Conservation (phyloP, 2,329 filamentous ascomycete genomes). For the Aureobasidium pullulans region DNA sequence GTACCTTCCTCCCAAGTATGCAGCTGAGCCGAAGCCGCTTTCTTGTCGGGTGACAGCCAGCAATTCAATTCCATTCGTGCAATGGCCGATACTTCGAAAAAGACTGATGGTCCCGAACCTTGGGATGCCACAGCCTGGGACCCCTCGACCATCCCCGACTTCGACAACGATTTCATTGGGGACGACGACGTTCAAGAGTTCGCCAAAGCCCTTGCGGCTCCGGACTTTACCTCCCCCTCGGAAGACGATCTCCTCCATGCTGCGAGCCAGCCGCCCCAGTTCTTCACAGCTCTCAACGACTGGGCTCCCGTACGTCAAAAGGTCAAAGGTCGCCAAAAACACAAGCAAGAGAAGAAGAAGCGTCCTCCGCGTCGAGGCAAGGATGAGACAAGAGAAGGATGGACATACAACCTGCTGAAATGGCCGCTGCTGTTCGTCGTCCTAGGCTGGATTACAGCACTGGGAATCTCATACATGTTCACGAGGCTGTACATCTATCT, state of each 20-base stretch:
- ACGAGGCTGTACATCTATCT: constrained; percentile 84
- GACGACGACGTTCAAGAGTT: constrained; percentile 70
- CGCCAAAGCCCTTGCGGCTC: constrained; percentile 71
- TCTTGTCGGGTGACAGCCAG: neutral
- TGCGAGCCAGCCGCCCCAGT: constrained; percentile 40
- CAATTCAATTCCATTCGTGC: neutral
- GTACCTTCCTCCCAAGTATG: neutral
- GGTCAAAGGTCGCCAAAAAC: constrained; percentile 42
- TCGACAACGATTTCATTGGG: constrained; percentile 67
- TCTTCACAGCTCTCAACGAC: constrained; percentile 88
- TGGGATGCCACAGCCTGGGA: constrained; percentile 61
- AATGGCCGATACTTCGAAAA: constrained; percentile 39
- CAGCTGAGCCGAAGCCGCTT: neutral
- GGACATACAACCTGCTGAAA: constrained; percentile 80
- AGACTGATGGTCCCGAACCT: constrained; percentile 50
- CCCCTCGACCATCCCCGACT: constrained; percentile 65
- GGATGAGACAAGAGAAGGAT: constrained; percentile 92
- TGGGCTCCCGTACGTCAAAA: constrained; percentile 84
- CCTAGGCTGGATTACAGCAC: constrained; percentile 67
- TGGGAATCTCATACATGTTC: constrained; percentile 67
- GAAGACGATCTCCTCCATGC: constrained; percentile 46
- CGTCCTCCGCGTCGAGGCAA: constrained; percentile 45
- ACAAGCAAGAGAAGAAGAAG: constrained; percentile 28
- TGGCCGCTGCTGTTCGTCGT: constrained; percentile 84
- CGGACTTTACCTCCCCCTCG: constrained; percentile 60